Conservation (phyloP, 345 rosid genomes). For the Citrus inodora region DNA sequence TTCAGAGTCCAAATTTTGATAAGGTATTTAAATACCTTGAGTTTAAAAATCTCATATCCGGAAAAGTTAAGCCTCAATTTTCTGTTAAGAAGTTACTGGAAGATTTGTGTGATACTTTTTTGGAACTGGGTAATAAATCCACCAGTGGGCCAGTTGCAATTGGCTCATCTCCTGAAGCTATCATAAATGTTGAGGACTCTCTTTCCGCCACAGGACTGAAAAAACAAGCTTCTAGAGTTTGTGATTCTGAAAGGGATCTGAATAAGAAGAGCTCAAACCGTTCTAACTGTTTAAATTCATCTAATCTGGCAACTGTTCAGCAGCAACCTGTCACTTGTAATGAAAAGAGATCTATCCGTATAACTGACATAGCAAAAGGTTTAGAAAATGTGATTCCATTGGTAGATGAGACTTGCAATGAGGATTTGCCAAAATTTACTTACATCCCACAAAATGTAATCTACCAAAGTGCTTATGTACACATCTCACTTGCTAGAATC, state of each 20-base stretch:
- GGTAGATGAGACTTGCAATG: slow-evolving; percentile 46
- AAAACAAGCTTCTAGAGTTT: neutral
- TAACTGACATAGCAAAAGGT: slow-evolving; percentile 50
- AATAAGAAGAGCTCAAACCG: slow-evolving; percentile 19
- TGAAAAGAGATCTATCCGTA: slow-evolving; percentile 20
- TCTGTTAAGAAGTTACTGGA: slow-evolving; percentile 21
- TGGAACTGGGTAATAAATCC: slow-evolving; percentile 12
- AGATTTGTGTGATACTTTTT: slow-evolving; percentile 26
- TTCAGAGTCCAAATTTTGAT: slow-evolving; percentile 15
- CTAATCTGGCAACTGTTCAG: slow-evolving; percentile 7
- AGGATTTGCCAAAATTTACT: slow-evolving; percentile 49
- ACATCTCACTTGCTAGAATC: slow-evolving; percentile 65
- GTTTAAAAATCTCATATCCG: slow-evolving; percentile 14
- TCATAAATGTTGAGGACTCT: slow-evolving; percentile 3
- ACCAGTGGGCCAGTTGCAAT: neutral
- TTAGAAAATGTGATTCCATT: slow-evolving; percentile 65
- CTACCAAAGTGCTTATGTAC: slow-evolving; percentile 61
- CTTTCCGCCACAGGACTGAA: neutral
- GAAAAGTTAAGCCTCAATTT: slow-evolving; percentile 15
- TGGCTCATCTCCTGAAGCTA: slow-evolving; percentile 7
- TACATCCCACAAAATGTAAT: slow-evolving; percentile 63
- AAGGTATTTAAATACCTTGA: slow-evolving; percentile 23
- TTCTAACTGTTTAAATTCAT: slow-evolving; percentile 19
- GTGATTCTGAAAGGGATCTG: slow-evolving; percentile 8
- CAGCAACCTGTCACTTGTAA: slow-evolving; percentile 12